Base-by-base conservation (phyloP, 2,329 filamentous ascomycete genomes). In the Verticillium dahliae region DNA sequence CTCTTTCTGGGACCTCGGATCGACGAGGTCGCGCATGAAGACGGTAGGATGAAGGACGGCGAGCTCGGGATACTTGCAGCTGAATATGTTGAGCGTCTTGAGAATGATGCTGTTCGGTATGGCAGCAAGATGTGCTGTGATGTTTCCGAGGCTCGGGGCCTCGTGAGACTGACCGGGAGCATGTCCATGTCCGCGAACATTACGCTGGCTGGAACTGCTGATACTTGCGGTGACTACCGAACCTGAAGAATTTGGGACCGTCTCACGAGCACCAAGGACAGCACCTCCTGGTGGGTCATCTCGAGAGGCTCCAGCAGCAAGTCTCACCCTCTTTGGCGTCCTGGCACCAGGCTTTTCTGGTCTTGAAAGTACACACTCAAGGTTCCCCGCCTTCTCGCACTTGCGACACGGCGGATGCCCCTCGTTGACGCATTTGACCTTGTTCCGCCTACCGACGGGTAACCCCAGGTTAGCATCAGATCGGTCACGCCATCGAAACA, bases 381-480 rank as follows among this genome's bases (percentile, higher is more conserved):
- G 34, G 4, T 67, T 67, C 3, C 66, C 67, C 1, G 70, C 65
- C 54, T 69, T 70, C 27, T 66, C 63, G 34, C 73, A 75, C 38
- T 70, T 67, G 18, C 67, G 66, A 4, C 73, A 75, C 0, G 73
- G 73, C 18, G 71, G 60, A 3, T 37, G 64, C 27, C 73, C 73
- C 5, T 63, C 56, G 61, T 75, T 71, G 13, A 72, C 65, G 58
- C 73, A 75, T 56, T 75, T 75, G 14, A 75, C 66, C 56, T 75
- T 75, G 52, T 72, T 73, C 57, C 66, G 68, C 27, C 74, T 75
- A 27, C 57, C 9, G 10, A 52, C 45, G 45, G 22, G 10, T 10
- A 11, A 31, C 3, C 9, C 45, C 39, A 18, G 18, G 18, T 52
- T 52, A 52, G 45, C 45, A 13, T 9, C 35, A 13, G 35, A 13